Evolutionary conservation across 2,329 filamentous ascomycete species (phyloP), one percentile per base, ranked within the genome.

Genomic region (Emmonsiellopsis sp.): DNA sequence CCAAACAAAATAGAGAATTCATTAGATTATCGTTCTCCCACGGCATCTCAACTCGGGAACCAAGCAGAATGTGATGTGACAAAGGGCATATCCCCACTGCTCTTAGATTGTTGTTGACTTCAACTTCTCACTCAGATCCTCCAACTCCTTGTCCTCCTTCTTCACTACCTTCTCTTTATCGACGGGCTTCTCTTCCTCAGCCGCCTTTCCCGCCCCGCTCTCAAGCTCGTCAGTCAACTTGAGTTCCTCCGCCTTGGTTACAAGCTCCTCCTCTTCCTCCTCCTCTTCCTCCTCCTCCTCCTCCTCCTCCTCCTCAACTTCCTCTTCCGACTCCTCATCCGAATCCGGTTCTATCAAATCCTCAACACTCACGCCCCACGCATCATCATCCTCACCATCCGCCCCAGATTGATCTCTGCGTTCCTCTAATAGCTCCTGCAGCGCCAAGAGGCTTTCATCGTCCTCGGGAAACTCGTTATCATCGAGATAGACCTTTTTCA

Each of bases 391-490:
- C 38, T 92, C 79, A 4, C 79, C 75, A 8, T 79, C 74, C 15
- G 75, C 77, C 20, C 72, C 71, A 26, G 78, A 73, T 60, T 86
- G 83, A 67, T 92, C 87, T 73, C 91, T 91, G 58, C 90, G 84
- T 64, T 82, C 79, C 55, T 89, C 85, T 30, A 96, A 76, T 31
- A 93, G 75, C 50, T 84, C 80, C 60, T 84, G 81, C 45, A 97
- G 76, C 20, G 76, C 77, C 56, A 82, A 72, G 42, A 96, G 79
- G 31, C 81, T 81, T 46, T 81, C 76, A 62, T 97, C 89, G 2
- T 95, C 89, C 69, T 96, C 91, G 7, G 80, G 76, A 63, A 98
- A 95, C 67, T 89, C 93, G 76, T 98, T 98, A 50, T 93, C 93
- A 68, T 98, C 97, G 60, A 98, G 76, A 73, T 97, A 93, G 49